Percentiles rank a stretch among this genome's conserved stretches.
Conservation (phyloP, 257 asterid genomes). For the Salvia hispanica region DNA sequence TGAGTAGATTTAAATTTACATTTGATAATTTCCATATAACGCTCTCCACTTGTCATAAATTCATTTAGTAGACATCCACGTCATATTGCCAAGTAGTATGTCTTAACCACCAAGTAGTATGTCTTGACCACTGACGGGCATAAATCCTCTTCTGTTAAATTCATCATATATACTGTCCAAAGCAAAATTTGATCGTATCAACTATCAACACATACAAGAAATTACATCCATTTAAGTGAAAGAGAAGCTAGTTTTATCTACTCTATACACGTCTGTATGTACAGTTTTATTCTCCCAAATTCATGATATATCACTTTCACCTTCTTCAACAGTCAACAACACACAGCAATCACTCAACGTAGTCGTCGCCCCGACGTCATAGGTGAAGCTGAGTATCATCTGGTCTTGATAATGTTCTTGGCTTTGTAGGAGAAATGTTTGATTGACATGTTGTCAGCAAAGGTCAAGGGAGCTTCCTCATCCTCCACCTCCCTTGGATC, state of each 20-base stretch:
- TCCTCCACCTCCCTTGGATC: constrained; percentile 61
- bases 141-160: no score
- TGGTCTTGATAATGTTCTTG: constrained; percentile 42
- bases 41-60: no score
- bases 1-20: no score
- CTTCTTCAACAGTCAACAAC: neutral
- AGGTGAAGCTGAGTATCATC: constrained; percentile 2
- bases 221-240: neutral
- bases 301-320: neutral
- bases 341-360: neutral
- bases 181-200: no score
- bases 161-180: no score
- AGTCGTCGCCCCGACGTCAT: neutral
- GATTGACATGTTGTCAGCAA: constrained; percentile 57
- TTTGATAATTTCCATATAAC: no score
- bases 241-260: constrained; percentile 7
- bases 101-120: no score
- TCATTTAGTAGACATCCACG: no score
- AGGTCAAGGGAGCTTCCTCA: constrained; percentile 84
- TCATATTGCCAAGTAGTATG: no score
- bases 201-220: no score
- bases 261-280: neutral
- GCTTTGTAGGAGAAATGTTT: constrained; percentile 60
- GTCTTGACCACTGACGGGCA: no score
- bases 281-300: neutral